A percentile compares a stretch with the other conserved stretches of the same genome.
phyloP scores from a whole-genome alignment of 768 basidiomycete species.

The Russula virescens region DNA sequence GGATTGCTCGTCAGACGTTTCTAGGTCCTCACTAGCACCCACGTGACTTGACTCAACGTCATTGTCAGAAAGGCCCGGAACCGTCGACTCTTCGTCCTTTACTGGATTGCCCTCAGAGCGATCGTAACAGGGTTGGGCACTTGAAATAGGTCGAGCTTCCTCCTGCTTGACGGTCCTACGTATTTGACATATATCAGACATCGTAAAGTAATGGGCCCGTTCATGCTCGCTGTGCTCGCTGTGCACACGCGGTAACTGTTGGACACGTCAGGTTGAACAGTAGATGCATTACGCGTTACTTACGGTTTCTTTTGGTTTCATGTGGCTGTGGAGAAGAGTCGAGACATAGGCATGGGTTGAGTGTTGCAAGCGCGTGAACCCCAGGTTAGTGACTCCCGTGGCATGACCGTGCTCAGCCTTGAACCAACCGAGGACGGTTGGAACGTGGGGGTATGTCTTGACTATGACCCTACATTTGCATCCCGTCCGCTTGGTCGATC shows the following conservation, averaged over 20 bases:
- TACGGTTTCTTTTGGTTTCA: not conserved
- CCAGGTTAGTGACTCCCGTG: not conserved
- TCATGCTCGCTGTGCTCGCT: not conserved
- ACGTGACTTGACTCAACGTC: not conserved
- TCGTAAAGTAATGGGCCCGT: not conserved
- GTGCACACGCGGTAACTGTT: not conserved
- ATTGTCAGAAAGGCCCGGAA: not conserved
- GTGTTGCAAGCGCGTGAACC: not conserved
- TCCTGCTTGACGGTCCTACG: not conserved
- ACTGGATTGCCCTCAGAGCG: not conserved
- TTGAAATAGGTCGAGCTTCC: not conserved
- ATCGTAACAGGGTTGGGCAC: not conserved
- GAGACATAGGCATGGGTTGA: not conserved
- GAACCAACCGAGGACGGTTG: slow-evolving; percentile 7
- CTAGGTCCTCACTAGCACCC: not conserved
- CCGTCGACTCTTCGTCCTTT: not conserved
- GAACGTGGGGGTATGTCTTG: not conserved
- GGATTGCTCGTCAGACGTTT: not conserved
- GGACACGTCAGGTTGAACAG: not conserved
- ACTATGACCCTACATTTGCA: not conserved
- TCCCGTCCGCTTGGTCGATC: not conserved
- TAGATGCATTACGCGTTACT: not conserved
- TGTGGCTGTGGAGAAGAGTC: not conserved
- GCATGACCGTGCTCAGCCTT: not conserved
- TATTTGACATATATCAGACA: not conserved